Conservation (phyloP, 2,329 filamentous ascomycete species). For the Arthrocladium fulminans region DNA sequence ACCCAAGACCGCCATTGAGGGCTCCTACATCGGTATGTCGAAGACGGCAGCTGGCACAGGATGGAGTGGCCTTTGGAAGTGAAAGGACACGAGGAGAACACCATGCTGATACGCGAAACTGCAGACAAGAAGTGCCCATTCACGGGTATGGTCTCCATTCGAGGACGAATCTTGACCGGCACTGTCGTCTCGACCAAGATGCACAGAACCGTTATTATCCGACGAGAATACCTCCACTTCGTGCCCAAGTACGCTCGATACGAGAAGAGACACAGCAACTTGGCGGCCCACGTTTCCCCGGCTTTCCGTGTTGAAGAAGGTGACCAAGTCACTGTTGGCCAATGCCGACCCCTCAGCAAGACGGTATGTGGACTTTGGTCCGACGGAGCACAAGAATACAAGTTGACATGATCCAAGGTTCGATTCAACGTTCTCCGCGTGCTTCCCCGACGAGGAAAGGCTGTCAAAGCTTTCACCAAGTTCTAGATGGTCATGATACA, state of each 20-base stretch:
- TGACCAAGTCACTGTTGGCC: conserved; percentile 98
- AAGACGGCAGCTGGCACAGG: neutral
- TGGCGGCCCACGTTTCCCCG: conserved; percentile 95
- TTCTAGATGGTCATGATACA: conserved; percentile 59
- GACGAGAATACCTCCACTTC: conserved; percentile 99
- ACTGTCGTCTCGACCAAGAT: conserved; percentile 99
- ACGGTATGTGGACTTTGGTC: conserved; percentile 58
- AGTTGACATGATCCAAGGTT: conserved; percentile 48
- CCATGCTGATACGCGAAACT: conserved; percentile 11
- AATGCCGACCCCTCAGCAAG: conserved; percentile 99
- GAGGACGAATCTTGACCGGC: conserved; percentile 98
- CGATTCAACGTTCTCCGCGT: conserved; percentile 99
- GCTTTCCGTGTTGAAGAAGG: conserved; percentile 99
- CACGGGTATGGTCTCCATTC: conserved; percentile 97
- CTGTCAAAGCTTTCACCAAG: conserved; percentile 96
- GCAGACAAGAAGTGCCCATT: conserved; percentile 99
- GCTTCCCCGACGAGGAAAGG: conserved; percentile 92
- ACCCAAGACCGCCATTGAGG: conserved; percentile 97
- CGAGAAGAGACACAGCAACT: conserved; percentile 99
- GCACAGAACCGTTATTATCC: conserved; percentile 99
- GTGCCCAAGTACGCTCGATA: conserved; percentile 99
- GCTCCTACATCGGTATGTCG: conserved; percentile 90
- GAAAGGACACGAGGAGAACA: neutral
- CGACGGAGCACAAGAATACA: neutral
- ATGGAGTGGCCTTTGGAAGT: neutral